Evolutionary conservation across 2,329 filamentous ascomycete species (phyloP).

Genomic region (Zymoseptoria pseudotritici): DNA sequence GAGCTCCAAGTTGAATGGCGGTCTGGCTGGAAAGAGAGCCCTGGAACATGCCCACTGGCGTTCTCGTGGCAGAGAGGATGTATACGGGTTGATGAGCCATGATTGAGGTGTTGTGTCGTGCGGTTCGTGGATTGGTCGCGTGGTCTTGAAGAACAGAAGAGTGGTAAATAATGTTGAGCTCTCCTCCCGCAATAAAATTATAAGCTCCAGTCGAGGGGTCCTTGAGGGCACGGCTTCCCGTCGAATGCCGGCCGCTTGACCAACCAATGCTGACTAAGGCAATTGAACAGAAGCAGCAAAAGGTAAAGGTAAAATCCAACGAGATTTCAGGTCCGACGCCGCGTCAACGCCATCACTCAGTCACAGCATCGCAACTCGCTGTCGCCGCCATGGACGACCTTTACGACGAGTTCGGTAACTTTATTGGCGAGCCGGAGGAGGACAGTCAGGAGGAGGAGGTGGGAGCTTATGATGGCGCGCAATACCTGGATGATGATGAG

Average conservation of each 20-base stretch:
- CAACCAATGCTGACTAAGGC: too few species aligned
- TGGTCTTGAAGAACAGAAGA: not conserved
- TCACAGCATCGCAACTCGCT: not conserved
- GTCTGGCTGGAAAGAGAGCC: constrained; percentile 83
- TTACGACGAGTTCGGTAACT: constrained; percentile 99
- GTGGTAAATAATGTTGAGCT: too few species aligned
- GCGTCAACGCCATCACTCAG: not conserved
- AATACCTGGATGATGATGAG: constrained; percentile 69
- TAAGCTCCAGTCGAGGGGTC: too few species aligned
- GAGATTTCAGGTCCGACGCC: not conserved
- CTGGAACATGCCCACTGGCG: constrained; percentile 88
- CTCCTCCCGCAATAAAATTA: too few species aligned
- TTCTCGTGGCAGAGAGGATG: constrained; percentile 72
- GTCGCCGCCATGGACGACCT: constrained; percentile 73
- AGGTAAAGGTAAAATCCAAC: too few species aligned
- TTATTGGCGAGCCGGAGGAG: constrained; percentile 86
- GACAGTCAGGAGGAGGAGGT: constrained; percentile 81
- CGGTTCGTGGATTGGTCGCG: not conserved
- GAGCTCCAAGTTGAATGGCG: constrained; percentile 78
- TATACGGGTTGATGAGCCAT: constrained; percentile 80
- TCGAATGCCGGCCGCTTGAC: too few species aligned
- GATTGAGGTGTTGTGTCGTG: constrained; percentile 44
- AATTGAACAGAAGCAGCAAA: too few species aligned
- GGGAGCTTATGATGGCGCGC: constrained; percentile 66
- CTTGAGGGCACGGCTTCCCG: too few species aligned